phyloP scores from a whole-genome alignment of 768 basidiomycete genomes.

The Rhizopogon salebrosus region DNA sequence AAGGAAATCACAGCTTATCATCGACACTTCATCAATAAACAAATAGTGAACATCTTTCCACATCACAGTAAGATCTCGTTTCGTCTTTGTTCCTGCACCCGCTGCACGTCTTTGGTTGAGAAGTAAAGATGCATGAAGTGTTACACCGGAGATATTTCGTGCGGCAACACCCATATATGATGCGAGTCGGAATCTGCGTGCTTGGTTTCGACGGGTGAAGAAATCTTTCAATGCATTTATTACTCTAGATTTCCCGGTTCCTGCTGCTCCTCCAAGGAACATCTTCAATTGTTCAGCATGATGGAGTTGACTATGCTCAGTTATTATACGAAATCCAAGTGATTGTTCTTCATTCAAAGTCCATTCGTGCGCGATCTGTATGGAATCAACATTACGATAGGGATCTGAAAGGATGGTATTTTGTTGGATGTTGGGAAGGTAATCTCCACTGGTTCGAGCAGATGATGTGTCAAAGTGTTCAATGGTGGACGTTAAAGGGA shows the following conservation, averaged over 20 bases:
- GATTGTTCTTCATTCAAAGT: conserved; percentile 28
- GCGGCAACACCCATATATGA: conserved; percentile 30
- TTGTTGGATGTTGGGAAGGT: neutral
- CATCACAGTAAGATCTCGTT: neutral
- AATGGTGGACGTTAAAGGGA: too few species aligned
- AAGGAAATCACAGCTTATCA: conserved; percentile 25
- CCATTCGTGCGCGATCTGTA: neutral
- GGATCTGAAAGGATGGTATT: neutral
- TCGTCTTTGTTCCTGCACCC: neutral
- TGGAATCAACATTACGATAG: neutral
- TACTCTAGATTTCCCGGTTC: conserved; percentile 29
- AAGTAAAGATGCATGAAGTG: conserved; percentile 31
- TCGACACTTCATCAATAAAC: conserved; percentile 41
- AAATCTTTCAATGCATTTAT: conserved; percentile 18
- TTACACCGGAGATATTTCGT: conserved; percentile 26
- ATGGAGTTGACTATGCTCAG: conserved; percentile 13
- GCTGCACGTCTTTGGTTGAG: conserved; percentile 9
- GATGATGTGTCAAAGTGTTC: too few species aligned
- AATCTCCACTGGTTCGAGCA: too few species aligned
- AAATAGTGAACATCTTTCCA: conserved; percentile 31
- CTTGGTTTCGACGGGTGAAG: conserved; percentile 18
- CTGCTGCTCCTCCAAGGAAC: conserved; percentile 30
- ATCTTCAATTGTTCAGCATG: conserved; percentile 22
- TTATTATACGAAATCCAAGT: conserved; percentile 25
- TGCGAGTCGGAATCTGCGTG: conserved; percentile 21